Evolutionary conservation across 371 early-diverging fungal genomes (phyloP), one percentile per base, ranked within the genome.

Genomic region (Rozella allomycis): DNA sequence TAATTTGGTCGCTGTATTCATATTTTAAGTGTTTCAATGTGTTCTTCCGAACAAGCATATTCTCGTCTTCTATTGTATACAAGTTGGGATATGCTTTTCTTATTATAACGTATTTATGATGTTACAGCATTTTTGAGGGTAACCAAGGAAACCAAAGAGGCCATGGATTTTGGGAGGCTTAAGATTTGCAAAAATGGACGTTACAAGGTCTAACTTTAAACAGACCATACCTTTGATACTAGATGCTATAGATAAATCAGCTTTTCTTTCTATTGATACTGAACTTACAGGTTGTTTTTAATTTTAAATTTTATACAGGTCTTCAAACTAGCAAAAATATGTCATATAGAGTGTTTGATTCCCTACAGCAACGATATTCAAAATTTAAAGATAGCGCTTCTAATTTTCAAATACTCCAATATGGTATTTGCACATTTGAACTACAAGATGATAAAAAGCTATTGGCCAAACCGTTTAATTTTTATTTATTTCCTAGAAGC

Each of bases 401-500:
- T 26, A 41, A 58, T 0, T 78, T 68, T 38, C 41, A 56, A 3
- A 62, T 74, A 31, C 58, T 68, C 20, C 87, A 86, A 52, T 77
- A 74, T 37, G 87, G 87, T 5, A 40, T 86, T 21, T 67, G 74
- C 37, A 61, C 73, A 3, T 84, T 81, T 46, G 58, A 41, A 1
- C 76, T 73, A 70, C 61, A 64, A 31, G 57, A 46, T 10, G 37
- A 36, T 20, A 47, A 47, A 9, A 65, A 65, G 19, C 47, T 55
- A 17, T 85, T 72, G 18, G 72, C 78, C 7, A 67, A 64, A 30
- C 71, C 87, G 2, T 82, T 82, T 70, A 83, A 80, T 44, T 78
- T 78, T 42, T 78, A 76, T 46, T 55, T 82, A n/a, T 82, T 79
- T 20, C 83, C 84, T 0, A 64, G 60, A 3, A 50, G 55, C 20